A percentile compares a stretch with the other conserved stretches of the same genome.
phyloP scores from a whole-genome alignment of 768 basidiomycete species.

The Favolaschia claudopus region DNA sequence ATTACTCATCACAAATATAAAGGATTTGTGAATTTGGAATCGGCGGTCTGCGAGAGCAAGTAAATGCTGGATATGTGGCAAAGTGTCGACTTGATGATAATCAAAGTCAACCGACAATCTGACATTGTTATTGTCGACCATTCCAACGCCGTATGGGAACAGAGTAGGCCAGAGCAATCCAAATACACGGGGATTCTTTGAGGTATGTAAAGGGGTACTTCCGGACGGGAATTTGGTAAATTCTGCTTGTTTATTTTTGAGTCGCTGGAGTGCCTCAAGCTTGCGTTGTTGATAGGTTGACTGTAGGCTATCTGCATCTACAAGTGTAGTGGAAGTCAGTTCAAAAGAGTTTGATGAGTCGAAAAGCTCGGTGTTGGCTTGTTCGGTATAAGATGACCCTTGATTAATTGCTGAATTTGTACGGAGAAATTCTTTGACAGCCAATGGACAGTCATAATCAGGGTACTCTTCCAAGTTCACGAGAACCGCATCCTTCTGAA shows the following conservation, averaged over 20 bases:
- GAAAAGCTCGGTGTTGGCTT: slow-evolving; percentile 10
- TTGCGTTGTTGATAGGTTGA: slow-evolving; percentile 20
- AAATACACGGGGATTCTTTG: slow-evolving; percentile 18
- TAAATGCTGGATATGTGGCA: no score
- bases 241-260: neutral
- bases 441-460: no score
- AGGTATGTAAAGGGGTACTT: slow-evolving; percentile 6
- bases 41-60: no score
- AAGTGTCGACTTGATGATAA: no score
- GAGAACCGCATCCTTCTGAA: neutral
- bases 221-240: no score
- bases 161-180: slow-evolving; percentile 22
- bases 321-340: slow-evolving; percentile 8
- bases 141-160: no score
- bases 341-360: neutral
- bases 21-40: no score
- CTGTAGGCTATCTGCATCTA: slow-evolving; percentile 15
- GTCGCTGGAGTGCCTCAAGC: neutral
- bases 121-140: no score
- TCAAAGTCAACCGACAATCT: slow-evolving; percentile 25
- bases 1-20: no score
- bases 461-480: slow-evolving; percentile 7
- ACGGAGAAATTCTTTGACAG: neutral
- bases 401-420: neutral
- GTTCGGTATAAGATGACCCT: slow-evolving; percentile 10